phyloP scores from a whole-genome alignment of 164 flowering plant genomes.

The Akebia trifoliata region DNA sequence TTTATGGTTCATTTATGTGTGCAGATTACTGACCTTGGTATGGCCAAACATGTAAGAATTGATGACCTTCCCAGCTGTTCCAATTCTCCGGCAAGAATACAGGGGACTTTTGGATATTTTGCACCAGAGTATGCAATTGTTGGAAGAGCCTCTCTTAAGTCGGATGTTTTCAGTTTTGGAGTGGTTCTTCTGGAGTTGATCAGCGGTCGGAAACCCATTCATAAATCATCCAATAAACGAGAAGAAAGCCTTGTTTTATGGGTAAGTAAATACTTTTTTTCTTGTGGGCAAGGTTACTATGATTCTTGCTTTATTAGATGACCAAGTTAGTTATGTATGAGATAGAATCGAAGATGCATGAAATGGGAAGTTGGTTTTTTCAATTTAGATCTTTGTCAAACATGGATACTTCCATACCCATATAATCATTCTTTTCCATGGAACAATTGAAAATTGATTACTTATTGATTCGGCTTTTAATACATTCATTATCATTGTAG shows the following conservation, averaged over 20 bases:
- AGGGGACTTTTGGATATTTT: constrained; percentile 96
- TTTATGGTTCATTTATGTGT: not conserved
- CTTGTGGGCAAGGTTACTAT: too few species aligned
- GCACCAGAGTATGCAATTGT: constrained; percentile 95
- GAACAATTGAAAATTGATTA: not conserved
- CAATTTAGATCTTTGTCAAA: too few species aligned
- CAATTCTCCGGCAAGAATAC: constrained; percentile 91
- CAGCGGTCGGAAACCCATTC: constrained; percentile 80
- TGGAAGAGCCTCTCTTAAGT: constrained; percentile 81
- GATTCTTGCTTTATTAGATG: too few species aligned
- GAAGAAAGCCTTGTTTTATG: constrained; percentile 95
- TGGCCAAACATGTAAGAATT: constrained; percentile 71
- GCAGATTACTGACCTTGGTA: constrained; percentile 97
- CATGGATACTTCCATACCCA: too few species aligned
- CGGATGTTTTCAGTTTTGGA: constrained; percentile 98
- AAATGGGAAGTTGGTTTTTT: too few species aligned
- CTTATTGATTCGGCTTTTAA: constrained; percentile 2
- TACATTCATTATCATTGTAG: constrained; percentile 28
- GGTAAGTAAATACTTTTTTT: constrained; percentile 46
- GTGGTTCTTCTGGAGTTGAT: constrained; percentile 96
- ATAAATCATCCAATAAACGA: constrained; percentile 46
- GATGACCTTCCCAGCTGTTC: constrained; percentile 78
- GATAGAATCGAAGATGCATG: too few species aligned
- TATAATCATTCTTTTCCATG: not conserved
- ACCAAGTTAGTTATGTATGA: too few species aligned